Conservation (phyloP, 75 land plant genomes). For the Pseudotsuga menziesii region DNA sequence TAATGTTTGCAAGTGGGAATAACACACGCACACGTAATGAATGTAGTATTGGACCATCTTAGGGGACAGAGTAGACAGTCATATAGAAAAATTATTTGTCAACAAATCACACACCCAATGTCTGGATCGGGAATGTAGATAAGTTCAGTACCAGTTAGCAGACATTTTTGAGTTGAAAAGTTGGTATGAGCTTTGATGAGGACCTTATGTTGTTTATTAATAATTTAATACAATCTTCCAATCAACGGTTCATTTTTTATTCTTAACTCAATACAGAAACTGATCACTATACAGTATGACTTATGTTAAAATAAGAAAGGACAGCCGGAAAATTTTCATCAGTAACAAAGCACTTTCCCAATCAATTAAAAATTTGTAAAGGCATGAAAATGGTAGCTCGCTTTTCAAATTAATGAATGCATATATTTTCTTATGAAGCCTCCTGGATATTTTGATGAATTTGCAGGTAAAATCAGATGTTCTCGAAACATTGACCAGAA, state of each 20-base stretch:
- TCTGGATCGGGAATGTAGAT: neutral
- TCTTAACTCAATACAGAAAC: neutral
- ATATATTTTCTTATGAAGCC: neutral
- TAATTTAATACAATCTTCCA: neutral
- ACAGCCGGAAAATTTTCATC: neutral
- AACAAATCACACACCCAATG: neutral
- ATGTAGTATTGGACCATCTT: neutral
- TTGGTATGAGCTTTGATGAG: neutral
- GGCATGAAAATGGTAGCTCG: neutral
- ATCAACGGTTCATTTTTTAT: neutral
- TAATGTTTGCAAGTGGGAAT: no score
- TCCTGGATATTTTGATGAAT: neutral
- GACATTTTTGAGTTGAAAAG: neutral
- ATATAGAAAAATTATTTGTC: neutral
- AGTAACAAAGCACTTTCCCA: neutral
- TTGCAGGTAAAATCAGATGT: conserved; percentile 65
- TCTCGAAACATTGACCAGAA: conserved; percentile 34
- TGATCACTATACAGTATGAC: neutral
- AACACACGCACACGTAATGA: neutral
- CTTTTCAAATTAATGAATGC: neutral
- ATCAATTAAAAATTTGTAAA: neutral
- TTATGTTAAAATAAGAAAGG: neutral
- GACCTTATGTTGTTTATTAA: neutral
- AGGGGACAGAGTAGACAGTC: neutral
- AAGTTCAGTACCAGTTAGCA: neutral